Percentiles rank a stretch among this genome's conserved stretches.
Conservation (phyloP, 305 asterid species). For the Fraxinus angustifolia region DNA sequence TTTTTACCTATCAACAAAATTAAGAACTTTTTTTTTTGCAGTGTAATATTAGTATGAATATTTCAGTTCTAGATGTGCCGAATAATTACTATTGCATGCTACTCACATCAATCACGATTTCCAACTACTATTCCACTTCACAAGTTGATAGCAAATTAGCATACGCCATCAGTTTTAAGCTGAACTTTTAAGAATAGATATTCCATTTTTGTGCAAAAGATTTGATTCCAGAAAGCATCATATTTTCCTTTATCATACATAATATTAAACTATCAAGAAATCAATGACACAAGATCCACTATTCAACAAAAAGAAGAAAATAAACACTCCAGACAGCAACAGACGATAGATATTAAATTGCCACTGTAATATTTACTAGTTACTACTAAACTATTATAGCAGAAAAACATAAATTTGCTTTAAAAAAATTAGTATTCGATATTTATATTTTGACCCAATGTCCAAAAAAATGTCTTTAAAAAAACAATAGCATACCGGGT, state of each 20-base stretch:
- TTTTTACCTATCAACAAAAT: background rate
- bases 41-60: background rate
- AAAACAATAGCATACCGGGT: slow-evolving; percentile 44
- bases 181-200: background rate
- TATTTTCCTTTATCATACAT: background rate
- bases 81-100: background rate
- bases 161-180: background rate
- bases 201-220: background rate
- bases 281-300: background rate
- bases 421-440: background rate
- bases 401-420: background rate
- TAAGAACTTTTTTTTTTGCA: background rate
- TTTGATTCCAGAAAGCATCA: background rate
- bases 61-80: background rate
- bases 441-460: background rate
- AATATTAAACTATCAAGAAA: background rate
- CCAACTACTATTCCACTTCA: background rate
- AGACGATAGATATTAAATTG: background rate
- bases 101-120: background rate
- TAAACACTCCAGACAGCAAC: background rate
- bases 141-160: background rate
- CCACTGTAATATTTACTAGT: background rate
- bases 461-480: background rate
- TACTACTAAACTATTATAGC: background rate
- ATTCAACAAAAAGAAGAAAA: background rate